Evolutionary conservation across 495 filamentous ascomycete species (phyloP).

Genomic region (Bacidia rubella): DNA sequence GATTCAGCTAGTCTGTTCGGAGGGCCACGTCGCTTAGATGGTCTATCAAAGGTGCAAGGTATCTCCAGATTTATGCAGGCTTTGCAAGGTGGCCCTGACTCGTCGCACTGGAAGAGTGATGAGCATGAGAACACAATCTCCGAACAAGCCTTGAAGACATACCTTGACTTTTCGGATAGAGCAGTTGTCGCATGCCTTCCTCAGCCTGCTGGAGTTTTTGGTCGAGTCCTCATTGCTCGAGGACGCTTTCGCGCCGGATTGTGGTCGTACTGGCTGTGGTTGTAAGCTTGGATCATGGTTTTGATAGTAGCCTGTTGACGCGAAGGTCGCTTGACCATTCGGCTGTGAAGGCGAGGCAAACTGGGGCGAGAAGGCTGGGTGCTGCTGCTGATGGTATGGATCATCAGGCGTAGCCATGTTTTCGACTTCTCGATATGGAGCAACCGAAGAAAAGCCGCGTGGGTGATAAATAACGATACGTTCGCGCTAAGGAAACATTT

Average conservation of each 20-base stretch:
- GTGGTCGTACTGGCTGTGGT: neutral
- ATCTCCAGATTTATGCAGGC: slow-evolving; percentile 68
- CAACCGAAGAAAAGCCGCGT: too few species aligned
- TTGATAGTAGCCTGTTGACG: neutral
- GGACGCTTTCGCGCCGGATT: neutral
- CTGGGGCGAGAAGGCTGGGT: neutral
- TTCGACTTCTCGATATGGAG: too few species aligned
- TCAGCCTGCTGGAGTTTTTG: slow-evolving; percentile 37
- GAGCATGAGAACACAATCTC: slow-evolving; percentile 1
- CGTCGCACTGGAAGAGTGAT: slow-evolving; percentile 63
- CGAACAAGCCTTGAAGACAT: neutral
- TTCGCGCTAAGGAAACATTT: too few species aligned
- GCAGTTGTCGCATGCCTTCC: slow-evolving; percentile 75
- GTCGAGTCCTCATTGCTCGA: neutral
- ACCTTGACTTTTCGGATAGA: slow-evolving; percentile 80
- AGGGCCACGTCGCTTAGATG: slow-evolving; percentile 67
- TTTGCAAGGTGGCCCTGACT: slow-evolving; percentile 62
- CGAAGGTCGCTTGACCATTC: neutral
- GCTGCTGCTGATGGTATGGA: neutral
- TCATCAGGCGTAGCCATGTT: too few species aligned
- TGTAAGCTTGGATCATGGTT: slow-evolving; percentile 1
- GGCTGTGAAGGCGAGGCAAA: neutral
- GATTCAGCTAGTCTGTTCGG: slow-evolving; percentile 77
- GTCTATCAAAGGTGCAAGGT: slow-evolving; percentile 69
- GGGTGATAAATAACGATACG: too few species aligned